These are phyloP conservation scores for Ensete glaucum DNA, from an alignment of 176 grass and related monocot genomes.

Conservation along the genomic window DNA sequence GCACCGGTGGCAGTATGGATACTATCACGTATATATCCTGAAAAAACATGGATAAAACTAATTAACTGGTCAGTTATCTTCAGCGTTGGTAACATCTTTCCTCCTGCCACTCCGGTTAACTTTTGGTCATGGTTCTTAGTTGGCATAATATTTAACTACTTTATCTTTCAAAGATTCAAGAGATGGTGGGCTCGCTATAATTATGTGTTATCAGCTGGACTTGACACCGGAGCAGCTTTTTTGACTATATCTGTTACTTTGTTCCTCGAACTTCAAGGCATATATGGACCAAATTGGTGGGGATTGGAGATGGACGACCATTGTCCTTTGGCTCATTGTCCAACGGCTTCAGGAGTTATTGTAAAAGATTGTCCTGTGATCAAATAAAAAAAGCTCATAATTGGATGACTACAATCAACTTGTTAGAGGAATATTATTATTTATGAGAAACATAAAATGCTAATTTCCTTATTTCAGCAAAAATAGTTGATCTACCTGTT, in stretches of 20 bases:
- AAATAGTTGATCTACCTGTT: too few relatives aligned
- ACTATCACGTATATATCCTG: background rate
- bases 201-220: conserved; percentile 49
- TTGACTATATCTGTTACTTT: conserved; percentile 35
- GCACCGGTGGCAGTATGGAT: background rate
- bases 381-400: background rate
- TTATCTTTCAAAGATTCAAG: conserved; percentile 20
- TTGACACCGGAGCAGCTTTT: conserved; percentile 47
- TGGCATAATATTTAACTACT: too few relatives aligned
- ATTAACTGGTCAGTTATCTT: too few relatives aligned
- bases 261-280: conserved; percentile 33
- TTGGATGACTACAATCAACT: too few relatives aligned
- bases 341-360: background rate
- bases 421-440: too few relatives aligned
- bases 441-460: too few relatives aligned
- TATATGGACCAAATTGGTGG: conserved; percentile 55
- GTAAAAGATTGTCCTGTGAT: background rate
- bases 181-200: conserved; percentile 67
- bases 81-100: too few relatives aligned
- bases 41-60: conserved; percentile 15
- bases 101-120: too few relatives aligned
- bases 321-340: background rate
- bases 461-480: too few relatives aligned
- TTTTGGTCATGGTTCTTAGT: too few relatives aligned
- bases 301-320: conserved; percentile 1